Evolutionary conservation across 495 filamentous ascomycete species (phyloP), one percentile per base, ranked within the genome.

Genomic region (Geopyxis carbonaria): DNA sequence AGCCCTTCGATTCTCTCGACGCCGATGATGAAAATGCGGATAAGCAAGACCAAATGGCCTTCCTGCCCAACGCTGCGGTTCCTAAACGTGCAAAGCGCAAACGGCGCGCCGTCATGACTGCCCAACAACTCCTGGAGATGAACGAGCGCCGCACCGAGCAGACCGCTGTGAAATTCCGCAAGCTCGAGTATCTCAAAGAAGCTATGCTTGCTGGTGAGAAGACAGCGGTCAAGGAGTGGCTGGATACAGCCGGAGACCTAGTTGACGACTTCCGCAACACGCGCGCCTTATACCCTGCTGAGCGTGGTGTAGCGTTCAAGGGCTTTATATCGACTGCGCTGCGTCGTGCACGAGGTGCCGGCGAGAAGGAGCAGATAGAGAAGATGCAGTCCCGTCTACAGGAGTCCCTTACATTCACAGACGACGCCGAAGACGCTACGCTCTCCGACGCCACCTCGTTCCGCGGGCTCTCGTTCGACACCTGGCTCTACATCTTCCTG

Each of bases 401-500:
- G 59, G 76, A 60, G 50, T 75, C 52, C 47, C 58, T 56, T 10
- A 39, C n/a, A 8, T 29, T 28, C n/a, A 10, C 13, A 30, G 36
- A 39, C 24, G 36, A 39, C 16, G 11, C 28, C 7, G 8, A n/a
- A n/a, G 36, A 39, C 16, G 21, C 24, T 15, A 11, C 30, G 9
- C 11, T n/a, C 7, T 5, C 5, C 5, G 36, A 39, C 5, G 22
- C 22, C 71, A 23, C 63, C 63, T 30, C 68, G 73, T 92, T 89
- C 55, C 73, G 80, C 41, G 80, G 76, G 4, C 80, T 95, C 30
- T 50, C 70, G 0, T 92, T 93, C 49, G 64, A 72, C 34, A 64
- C 70, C 20, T 97, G 89, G 89, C 69, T 93, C 3, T 78, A 91
- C 40, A 68, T 92, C n/a, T 91, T 95, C 54, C 68, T 85, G 31